Conservation (phyloP, 2,329 filamentous ascomycete species). For the Lachnellula hyalina region DNA sequence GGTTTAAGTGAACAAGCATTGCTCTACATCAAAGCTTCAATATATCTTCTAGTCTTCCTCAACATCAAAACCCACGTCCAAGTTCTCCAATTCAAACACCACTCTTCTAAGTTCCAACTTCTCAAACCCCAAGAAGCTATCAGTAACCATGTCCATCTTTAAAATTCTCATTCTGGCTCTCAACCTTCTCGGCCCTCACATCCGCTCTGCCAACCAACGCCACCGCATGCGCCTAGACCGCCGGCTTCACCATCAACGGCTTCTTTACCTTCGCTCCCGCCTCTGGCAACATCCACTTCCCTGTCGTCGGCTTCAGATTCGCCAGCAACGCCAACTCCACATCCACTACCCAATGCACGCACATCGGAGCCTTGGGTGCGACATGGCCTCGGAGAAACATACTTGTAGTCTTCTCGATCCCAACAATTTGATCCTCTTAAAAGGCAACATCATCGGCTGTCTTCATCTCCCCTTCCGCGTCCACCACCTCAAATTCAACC, state of each 20-base stretch:
- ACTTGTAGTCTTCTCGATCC: too few species aligned
- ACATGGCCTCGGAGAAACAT: too few species aligned
- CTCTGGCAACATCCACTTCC: conserved; percentile 5
- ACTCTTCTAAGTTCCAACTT: background rate
- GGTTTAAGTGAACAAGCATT: too few species aligned
- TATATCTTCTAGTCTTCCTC: too few species aligned
- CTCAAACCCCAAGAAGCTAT: background rate
- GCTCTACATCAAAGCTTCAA: background rate
- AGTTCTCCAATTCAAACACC: background rate
- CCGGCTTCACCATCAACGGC: conserved; percentile 14
- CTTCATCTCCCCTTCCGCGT: background rate
- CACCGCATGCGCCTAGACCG: conserved; percentile 3
- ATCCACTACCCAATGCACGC: background rate
- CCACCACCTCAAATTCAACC: conserved; percentile 1
- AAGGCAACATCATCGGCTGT: background rate
- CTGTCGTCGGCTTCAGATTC: conserved; percentile 12
- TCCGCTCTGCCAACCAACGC: conserved; percentile 6
- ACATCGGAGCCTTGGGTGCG: background rate
- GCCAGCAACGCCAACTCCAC: conserved; percentile 1
- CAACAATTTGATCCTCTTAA: too few species aligned
- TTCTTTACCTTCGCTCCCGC: conserved; percentile 19
- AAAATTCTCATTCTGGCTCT: conserved; percentile 4
- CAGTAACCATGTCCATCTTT: background rate
- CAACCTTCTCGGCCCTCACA: background rate
- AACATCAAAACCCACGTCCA: background rate